phyloP scores from a whole-genome alignment of 371 early-diverging fungal genomes.

The Nematocida sp. region DNA sequence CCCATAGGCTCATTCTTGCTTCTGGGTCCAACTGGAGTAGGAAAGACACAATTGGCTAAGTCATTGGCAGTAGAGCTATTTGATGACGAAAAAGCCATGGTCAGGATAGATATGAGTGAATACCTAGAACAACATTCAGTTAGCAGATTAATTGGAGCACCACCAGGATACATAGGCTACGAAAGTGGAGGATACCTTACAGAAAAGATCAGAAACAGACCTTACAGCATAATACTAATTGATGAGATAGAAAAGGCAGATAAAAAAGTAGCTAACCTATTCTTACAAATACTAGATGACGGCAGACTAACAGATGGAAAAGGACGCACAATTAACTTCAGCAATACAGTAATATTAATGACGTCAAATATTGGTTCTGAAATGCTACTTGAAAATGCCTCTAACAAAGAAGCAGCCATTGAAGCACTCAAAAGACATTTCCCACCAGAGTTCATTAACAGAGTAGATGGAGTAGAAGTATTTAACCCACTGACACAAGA shows the following conservation, averaged over 20 bases:
- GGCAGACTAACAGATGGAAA: constrained; percentile 75
- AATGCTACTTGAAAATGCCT: constrained; percentile 61
- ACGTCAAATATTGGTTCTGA: constrained; percentile 72
- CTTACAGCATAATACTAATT: constrained; percentile 75
- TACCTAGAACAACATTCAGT: constrained; percentile 76
- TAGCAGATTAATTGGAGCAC: constrained; percentile 77
- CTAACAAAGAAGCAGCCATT: constrained; percentile 66
- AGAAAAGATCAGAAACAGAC: constrained; percentile 77
- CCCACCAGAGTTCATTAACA: constrained; percentile 75
- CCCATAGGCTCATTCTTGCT: constrained; percentile 83
- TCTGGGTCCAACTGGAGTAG: constrained; percentile 82
- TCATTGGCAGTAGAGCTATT: constrained; percentile 77
- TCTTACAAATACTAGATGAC: constrained; percentile 77
- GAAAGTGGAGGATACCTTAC: constrained; percentile 78
- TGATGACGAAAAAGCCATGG: constrained; percentile 73
- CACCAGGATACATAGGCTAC: constrained; percentile 77
- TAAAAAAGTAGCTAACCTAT: constrained; percentile 71
- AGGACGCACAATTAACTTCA: constrained; percentile 71
- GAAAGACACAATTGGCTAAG: constrained; percentile 81
- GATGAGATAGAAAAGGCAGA: constrained; percentile 88
- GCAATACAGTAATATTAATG: constrained; percentile 73
- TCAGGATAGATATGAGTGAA: constrained; percentile 83
- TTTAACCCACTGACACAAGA: constrained; percentile 69
- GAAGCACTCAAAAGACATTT: constrained; percentile 70
- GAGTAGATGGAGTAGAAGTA: constrained; percentile 73